Conservation (phyloP, 2,329 filamentous ascomycete species). For the Spiromastix sp. region DNA sequence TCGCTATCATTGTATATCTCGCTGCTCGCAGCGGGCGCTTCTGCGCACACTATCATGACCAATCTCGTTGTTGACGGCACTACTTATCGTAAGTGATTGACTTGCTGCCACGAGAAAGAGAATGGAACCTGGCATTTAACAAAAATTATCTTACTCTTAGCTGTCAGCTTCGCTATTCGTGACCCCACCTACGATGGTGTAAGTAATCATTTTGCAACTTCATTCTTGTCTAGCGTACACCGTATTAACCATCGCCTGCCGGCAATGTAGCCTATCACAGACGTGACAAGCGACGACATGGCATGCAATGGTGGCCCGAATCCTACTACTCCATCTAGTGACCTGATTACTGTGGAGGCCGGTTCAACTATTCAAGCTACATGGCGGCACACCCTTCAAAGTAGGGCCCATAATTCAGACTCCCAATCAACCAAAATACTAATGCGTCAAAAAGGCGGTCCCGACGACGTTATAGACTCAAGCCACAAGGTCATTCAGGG, state of each 20-base stretch:
- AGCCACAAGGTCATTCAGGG: conserved; percentile 33
- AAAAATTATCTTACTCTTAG: neutral
- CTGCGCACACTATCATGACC: conserved; percentile 5
- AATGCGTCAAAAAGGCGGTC: neutral
- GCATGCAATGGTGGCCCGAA: conserved; percentile 50
- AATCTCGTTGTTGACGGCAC: conserved; percentile 4
- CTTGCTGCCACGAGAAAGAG: too few relatives aligned
- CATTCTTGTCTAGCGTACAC: too few relatives aligned
- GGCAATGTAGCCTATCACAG: conserved; percentile 36
- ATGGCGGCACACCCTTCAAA: conserved; percentile 46
- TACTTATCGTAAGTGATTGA: conserved; percentile 1
- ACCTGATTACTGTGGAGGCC: conserved; percentile 7
- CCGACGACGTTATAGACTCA: conserved; percentile 44
- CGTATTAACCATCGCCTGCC: neutral
- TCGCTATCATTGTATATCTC: neutral
- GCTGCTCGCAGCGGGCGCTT: neutral
- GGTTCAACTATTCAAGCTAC: conserved; percentile 7
- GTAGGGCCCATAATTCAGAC: neutral
- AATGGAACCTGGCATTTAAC: too few relatives aligned
- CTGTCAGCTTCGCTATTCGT: conserved; percentile 1
- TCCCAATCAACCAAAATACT: neutral
- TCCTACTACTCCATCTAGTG: conserved; percentile 23
- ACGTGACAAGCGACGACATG: conserved; percentile 44
- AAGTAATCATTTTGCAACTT: too few relatives aligned
- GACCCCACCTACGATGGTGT: conserved; percentile 3